Percentiles rank a stretch among this genome's conserved stretches.
phyloP scores from a whole-genome alignment of 2,329 filamentous ascomycete species.

The Neodidymelliopsis sp. region DNA sequence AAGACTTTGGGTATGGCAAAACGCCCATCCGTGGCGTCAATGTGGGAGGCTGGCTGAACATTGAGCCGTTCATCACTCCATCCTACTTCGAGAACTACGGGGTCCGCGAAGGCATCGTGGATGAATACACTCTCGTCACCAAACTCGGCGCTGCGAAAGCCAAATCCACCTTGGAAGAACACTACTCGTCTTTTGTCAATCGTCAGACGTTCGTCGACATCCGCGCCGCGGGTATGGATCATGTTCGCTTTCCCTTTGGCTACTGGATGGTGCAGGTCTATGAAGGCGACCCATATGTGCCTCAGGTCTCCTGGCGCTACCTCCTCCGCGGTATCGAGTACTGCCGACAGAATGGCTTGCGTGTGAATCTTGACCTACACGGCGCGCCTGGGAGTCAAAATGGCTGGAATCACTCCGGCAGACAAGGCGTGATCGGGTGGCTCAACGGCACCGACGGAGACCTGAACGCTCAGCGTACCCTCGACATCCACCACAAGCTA shows the following conservation, averaged over 20 bases:
- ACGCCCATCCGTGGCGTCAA: slow-evolving; percentile 89
- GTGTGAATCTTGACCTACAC: slow-evolving; percentile 92
- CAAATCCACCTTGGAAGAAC: slow-evolving; percentile 77
- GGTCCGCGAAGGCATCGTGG: slow-evolving; percentile 71
- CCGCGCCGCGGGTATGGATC: slow-evolving; percentile 85
- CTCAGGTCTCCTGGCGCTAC: slow-evolving; percentile 90
- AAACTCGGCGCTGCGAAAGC: slow-evolving; percentile 71
- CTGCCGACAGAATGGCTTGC: slow-evolving; percentile 87
- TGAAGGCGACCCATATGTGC: slow-evolving; percentile 84
- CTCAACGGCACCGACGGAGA: slow-evolving; percentile 86
- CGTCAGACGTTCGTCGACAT: slow-evolving; percentile 87
- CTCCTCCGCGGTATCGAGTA: slow-evolving; percentile 92
- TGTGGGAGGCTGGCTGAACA: slow-evolving; percentile 88
- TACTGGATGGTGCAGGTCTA: slow-evolving; percentile 95
- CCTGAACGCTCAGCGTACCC: slow-evolving; percentile 78
- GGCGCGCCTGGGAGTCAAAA: slow-evolving; percentile 93
- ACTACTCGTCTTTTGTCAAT: slow-evolving; percentile 89
- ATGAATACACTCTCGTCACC: slow-evolving; percentile 82
- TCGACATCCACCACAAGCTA: slow-evolving; percentile 86
- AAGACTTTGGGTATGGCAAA: slow-evolving; percentile 79
- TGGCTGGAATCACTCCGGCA: slow-evolving; percentile 96
- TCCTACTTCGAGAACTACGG: slow-evolving; percentile 80
- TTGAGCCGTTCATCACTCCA: slow-evolving; percentile 95
- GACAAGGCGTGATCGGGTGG: slow-evolving; percentile 83
- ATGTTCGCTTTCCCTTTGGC: slow-evolving; percentile 93